Conservation (phyloP, 2,329 filamentous ascomycete species). For the Diaporthe citriasiana region DNA sequence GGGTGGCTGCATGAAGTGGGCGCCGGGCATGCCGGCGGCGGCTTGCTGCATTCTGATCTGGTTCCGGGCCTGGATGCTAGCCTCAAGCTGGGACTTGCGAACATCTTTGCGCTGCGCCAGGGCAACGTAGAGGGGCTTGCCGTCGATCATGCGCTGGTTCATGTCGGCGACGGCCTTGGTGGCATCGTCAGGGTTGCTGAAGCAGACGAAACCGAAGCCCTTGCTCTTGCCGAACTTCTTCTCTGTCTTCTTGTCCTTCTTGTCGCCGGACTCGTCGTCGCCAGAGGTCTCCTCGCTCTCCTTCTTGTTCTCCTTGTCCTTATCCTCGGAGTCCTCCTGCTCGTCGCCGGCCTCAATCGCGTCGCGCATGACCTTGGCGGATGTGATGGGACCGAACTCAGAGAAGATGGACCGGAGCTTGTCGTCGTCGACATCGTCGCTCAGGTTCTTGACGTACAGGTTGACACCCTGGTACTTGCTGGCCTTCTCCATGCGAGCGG, state of each 20-base stretch:
- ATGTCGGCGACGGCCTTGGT: conserved; percentile 99
- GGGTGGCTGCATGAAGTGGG: conserved; percentile 88
- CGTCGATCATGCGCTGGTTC: conserved; percentile 99
- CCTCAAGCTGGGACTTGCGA: conserved; percentile 98
- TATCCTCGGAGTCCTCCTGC: conserved; percentile 67
- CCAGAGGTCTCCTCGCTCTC: conserved; percentile 60
- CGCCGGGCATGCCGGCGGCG: conserved; percentile 76
- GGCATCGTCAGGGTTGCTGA: conserved; percentile 98
- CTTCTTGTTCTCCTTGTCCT: conserved; percentile 64
- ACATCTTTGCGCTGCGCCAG: conserved; percentile 99
- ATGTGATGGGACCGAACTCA: conserved; percentile 94
- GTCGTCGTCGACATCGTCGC: conserved; percentile 97
- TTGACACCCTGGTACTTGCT: conserved; percentile 99
- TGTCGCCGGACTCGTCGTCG: conserved; percentile 67
- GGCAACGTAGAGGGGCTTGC: conserved; percentile 97
- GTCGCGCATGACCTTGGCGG: conserved; percentile 99
- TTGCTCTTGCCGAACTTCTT: conserved; percentile 96
- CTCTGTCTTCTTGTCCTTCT: conserved; percentile 73
- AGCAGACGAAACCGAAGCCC: conserved; percentile 99
- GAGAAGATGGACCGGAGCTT: conserved; percentile 95
- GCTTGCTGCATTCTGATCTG: conserved; percentile 98
- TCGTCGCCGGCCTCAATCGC: conserved; percentile 68
- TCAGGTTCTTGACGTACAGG: conserved; percentile 99
- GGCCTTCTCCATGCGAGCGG: conserved; percentile 96
- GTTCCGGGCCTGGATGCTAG: conserved; percentile 98